Conservation (phyloP, 768 basidiomycete genomes). For the Aureoboletus auriporus region DNA sequence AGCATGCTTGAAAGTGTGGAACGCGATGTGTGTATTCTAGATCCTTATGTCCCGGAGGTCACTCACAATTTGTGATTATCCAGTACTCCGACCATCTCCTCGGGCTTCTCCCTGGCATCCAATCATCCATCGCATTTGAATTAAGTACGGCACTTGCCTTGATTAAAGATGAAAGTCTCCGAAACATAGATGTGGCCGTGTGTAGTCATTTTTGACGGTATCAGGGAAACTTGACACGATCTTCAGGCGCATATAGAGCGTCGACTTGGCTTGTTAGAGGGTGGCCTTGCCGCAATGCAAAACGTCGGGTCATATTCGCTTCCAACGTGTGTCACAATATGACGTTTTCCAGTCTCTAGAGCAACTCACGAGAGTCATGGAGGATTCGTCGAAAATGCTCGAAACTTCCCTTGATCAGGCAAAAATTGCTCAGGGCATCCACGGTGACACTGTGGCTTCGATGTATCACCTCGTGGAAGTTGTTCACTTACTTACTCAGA, state of each 20-base stretch:
- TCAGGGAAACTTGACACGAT: slow-evolving; percentile 7
- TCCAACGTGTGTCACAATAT: slow-evolving; percentile 8
- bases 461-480: slow-evolving; percentile 34
- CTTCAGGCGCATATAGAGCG: slow-evolving; percentile 29
- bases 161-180: slow-evolving; percentile 26
- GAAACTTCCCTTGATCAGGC: slow-evolving; percentile 31
- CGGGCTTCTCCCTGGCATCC: slow-evolving; percentile 19
- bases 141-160: slow-evolving; percentile 20
- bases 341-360: slow-evolving; percentile 21
- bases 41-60: not conserved
- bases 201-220: slow-evolving; percentile 6
- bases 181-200: slow-evolving; percentile 25
- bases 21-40: slow-evolving; percentile 18
- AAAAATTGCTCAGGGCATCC: slow-evolving; percentile 30
- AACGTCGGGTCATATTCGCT: slow-evolving; percentile 21
- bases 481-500: slow-evolving; percentile 35
- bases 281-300: slow-evolving; percentile 26
- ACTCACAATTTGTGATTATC: slow-evolving; percentile 1
- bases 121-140: slow-evolving; percentile 23
- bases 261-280: slow-evolving; percentile 24
- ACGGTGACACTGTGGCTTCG: slow-evolving; percentile 34
- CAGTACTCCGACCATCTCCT: slow-evolving; percentile 29
- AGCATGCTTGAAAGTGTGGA: slow-evolving; percentile 20
- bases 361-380: slow-evolving; percentile 13
- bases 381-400: slow-evolving; percentile 27